Percentiles rank a stretch among this genome's conserved stretches.
phyloP scores from a whole-genome alignment of 2,329 filamentous ascomycete genomes.

The Escovopsis sp. region DNA sequence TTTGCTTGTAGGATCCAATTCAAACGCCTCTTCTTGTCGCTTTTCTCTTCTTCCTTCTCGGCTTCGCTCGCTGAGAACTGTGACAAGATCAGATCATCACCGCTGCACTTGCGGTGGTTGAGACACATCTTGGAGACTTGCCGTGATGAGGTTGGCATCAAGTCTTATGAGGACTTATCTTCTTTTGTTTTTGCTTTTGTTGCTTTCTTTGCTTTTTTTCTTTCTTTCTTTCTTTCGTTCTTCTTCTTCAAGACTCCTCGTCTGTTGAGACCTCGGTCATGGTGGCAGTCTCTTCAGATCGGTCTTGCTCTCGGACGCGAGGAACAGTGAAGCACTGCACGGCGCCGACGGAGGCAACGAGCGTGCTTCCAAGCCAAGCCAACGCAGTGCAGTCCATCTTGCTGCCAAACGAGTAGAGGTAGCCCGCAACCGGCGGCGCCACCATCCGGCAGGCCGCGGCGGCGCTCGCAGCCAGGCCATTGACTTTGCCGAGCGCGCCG shows the following conservation, averaged over 20 bases:
- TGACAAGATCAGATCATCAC: slow-evolving; percentile 9
- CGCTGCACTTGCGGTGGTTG: slow-evolving; percentile 5
- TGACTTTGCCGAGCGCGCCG: slow-evolving; percentile 46
- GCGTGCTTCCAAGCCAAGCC: slow-evolving; percentile 48
- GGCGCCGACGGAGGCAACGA: slow-evolving; percentile 41
- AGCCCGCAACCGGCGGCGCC: slow-evolving; percentile 49
- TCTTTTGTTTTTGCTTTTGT: neutral
- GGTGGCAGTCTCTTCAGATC: slow-evolving; percentile 16
- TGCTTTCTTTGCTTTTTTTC: neutral
- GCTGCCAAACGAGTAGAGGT: slow-evolving; percentile 46
- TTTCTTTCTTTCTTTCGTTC: neutral
- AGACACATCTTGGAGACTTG: no score
- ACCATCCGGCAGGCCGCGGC: slow-evolving; percentile 54
- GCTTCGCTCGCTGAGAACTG: slow-evolving; percentile 7
- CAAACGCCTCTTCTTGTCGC: neutral
- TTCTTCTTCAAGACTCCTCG: slow-evolving; percentile 9
- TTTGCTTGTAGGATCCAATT: neutral
- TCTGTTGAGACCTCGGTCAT: slow-evolving; percentile 19
- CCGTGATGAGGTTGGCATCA: no score
- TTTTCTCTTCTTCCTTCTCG: neutral
- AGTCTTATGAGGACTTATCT: neutral
- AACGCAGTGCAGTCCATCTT: slow-evolving; percentile 44
- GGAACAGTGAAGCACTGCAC: slow-evolving; percentile 45
- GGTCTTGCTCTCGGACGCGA: slow-evolving; percentile 14
- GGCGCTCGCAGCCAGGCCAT: slow-evolving; percentile 50